Conservation (phyloP, 805 yeast genomes). For the Candida bentonensis region DNA sequence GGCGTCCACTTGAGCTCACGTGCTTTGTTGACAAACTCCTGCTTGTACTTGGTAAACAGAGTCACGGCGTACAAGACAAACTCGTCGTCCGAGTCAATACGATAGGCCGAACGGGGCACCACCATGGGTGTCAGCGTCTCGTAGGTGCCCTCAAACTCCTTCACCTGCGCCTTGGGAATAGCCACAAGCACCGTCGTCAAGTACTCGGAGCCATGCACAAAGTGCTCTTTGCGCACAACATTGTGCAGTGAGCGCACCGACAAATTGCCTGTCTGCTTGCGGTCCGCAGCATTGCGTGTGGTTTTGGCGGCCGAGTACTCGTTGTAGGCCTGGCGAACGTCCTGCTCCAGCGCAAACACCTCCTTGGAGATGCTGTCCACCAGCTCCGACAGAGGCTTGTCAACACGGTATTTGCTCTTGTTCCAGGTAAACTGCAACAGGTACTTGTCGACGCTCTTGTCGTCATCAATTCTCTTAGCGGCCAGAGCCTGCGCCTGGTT, state of each 20-base stretch:
- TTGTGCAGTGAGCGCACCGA: conserved; percentile 85
- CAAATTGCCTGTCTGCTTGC: conserved; percentile 87
- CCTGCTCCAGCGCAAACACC: conserved; percentile 70
- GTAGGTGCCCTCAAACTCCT: conserved; percentile 52
- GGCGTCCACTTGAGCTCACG: conserved; percentile 87
- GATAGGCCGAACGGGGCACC: conserved; percentile 78
- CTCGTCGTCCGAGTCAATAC: conserved; percentile 60
- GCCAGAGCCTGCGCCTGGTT: conserved; percentile 30
- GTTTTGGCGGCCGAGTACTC: conserved; percentile 73
- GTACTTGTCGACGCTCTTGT: conserved; percentile 42
- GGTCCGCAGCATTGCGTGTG: conserved; percentile 72
- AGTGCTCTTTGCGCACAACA: conserved; percentile 68
- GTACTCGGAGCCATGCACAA: conserved; percentile 76
- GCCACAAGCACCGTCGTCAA: conserved; percentile 77
- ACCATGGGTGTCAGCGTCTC: conserved; percentile 71
- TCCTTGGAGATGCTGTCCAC: conserved; percentile 59
- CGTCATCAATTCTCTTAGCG: conserved; percentile 38
- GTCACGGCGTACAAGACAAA: conserved; percentile 64
- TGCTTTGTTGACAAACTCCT: conserved; percentile 52
- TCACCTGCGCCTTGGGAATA: conserved; percentile 54
- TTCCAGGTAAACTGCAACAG: conserved; percentile 78
- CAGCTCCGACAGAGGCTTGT: conserved; percentile 67
- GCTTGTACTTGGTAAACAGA: conserved; percentile 65
- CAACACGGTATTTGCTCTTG: conserved; percentile 69
- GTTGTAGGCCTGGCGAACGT: conserved; percentile 63